A percentile compares a stretch with the other conserved stretches of the same genome.
Evolutionary conservation across 73 alveolate species (phyloP).

Genomic region (Paramecium tetraurelia): DNA sequence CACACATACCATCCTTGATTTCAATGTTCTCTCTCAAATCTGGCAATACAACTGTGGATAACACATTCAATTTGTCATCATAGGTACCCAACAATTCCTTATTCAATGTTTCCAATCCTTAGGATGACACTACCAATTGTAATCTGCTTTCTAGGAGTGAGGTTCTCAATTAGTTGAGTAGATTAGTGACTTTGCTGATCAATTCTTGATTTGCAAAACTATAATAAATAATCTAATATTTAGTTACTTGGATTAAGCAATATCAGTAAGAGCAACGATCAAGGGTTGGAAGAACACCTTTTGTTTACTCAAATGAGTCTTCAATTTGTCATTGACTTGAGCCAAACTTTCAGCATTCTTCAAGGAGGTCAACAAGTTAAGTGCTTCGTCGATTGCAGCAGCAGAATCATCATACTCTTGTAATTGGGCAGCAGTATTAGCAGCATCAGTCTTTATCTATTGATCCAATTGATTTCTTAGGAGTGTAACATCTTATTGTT

Average conservation of each 20-base stretch:
- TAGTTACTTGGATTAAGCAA: not conserved
- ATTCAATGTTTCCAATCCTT: not conserved
- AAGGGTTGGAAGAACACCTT: constrained; percentile 3
- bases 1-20: not conserved
- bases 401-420: constrained; percentile 25
- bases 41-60: not conserved
- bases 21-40: not conserved
- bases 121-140: not conserved
- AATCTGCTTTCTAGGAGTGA: not conserved
- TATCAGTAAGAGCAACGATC: not conserved
- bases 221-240: not conserved
- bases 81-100: not conserved
- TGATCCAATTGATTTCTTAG: not conserved
- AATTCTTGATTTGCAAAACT: constrained; percentile 38
- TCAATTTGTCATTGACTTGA: not conserved
- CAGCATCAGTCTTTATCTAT: not conserved
- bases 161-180: not conserved
- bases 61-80: not conserved
- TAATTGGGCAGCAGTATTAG: not conserved
- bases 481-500: not conserved
- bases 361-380: not conserved
- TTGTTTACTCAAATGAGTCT: not conserved
- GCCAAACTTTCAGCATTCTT: not conserved
- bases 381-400: constrained; percentile 28
- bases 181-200: not conserved